Evolutionary conservation across 352 stramenopile species (phyloP).

Genomic region (Phytophthora cajani): DNA sequence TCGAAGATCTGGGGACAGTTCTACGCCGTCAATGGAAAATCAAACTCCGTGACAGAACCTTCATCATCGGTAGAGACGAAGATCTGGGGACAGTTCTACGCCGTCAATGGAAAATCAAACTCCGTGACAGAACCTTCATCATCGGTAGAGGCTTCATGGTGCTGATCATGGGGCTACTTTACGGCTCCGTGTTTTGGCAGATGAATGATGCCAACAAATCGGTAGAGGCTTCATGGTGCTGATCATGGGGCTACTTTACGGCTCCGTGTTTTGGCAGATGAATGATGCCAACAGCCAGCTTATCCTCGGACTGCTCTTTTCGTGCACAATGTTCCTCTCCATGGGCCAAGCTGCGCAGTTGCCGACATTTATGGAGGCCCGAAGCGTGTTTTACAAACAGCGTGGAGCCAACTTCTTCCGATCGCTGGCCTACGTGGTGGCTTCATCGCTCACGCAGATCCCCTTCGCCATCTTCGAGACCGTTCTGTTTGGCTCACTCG

Average conservation of each 20-base stretch:
- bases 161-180: constrained; percentile 68
- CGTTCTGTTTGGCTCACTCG: constrained; percentile 82
- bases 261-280: constrained; percentile 71
- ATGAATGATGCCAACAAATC: constrained; percentile 54
- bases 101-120: constrained; percentile 76
- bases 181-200: constrained; percentile 73
- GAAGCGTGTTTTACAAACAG: constrained; percentile 91
- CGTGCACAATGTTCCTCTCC: constrained; percentile 86
- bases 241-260: constrained; percentile 72
- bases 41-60: constrained; percentile 60
- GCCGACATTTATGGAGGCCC: constrained; percentile 78
- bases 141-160: constrained; percentile 60
- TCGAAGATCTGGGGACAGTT: constrained; percentile 49
- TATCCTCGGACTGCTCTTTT: constrained; percentile 89
- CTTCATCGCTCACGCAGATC: constrained; percentile 52
- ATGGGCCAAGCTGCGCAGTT: constrained; percentile 85
- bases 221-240: constrained; percentile 63
- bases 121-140: constrained; percentile 59
- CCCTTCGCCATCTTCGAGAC: constrained; percentile 75
- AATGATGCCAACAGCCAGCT: constrained; percentile 59
- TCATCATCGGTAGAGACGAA: constrained; percentile 51
- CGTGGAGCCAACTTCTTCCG: constrained; percentile 89
- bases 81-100: constrained; percentile 51
- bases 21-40: constrained; percentile 74
- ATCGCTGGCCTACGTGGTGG: constrained; percentile 81